Percentiles rank a stretch among this genome's conserved stretches.
These are phyloP conservation scores for Casuarina equisetifolia DNA, from an alignment of 306 rosid species.

Conservation along the genomic window DNA sequence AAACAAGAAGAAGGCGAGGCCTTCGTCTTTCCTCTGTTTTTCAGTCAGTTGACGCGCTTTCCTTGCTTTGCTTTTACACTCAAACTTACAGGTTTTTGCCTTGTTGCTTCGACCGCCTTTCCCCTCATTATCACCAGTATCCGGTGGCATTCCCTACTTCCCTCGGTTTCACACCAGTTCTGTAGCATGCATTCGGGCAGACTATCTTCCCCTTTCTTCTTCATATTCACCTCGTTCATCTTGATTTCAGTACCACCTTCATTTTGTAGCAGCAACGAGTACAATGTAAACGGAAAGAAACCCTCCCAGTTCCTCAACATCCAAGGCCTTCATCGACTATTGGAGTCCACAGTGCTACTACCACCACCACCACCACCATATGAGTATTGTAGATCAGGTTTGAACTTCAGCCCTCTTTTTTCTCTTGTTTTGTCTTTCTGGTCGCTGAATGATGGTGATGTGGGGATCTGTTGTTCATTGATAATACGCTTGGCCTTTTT, in stretches of 20 bases:
- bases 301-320: neutral
- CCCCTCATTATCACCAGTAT: no score
- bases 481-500: neutral
- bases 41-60: no score
- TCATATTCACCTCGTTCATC: neutral
- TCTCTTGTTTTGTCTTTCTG: no score
- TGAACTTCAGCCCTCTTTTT: neutral
- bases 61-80: no score
- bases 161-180: neutral
- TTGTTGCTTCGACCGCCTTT: no score
- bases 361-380: neutral
- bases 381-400: neutral
- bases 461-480: no score
- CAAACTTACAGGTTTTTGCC: no score
- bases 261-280: neutral
- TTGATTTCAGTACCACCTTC: neutral
- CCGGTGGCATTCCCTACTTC: no score
- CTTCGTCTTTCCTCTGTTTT: no score
- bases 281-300: neutral
- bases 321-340: neutral
- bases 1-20: no score
- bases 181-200: neutral
- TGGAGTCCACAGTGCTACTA: neutral
- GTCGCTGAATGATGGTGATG: no score
- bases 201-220: no score